Evolutionary conservation across 768 basidiomycete genomes (phyloP).

Genomic region (Lactarius akahatsu): DNA sequence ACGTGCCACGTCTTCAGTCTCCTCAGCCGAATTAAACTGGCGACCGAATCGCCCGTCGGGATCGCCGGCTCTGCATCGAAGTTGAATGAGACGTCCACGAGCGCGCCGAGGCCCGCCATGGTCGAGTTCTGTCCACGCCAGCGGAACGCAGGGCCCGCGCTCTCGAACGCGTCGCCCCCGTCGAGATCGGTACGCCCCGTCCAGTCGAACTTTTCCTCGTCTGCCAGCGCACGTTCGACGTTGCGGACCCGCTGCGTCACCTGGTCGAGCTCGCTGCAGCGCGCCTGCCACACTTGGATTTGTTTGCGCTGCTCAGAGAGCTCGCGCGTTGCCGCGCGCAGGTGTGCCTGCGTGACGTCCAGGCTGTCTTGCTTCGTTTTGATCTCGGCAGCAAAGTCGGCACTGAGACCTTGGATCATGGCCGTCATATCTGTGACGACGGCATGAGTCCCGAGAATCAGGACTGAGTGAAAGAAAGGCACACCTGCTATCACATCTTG

Average conservation of each 20-base stretch:
- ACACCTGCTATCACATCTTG: constrained; percentile 81
- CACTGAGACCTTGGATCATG: constrained; percentile 76
- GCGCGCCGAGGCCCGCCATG: constrained; percentile 61
- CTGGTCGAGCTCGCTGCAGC: constrained; percentile 78
- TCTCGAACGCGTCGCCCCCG: constrained; percentile 39
- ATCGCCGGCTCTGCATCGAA: constrained; percentile 74
- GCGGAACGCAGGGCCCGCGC: constrained; percentile 64
- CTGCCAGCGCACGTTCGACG: constrained; percentile 71
- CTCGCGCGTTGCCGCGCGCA: constrained; percentile 86
- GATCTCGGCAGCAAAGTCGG: constrained; percentile 82
- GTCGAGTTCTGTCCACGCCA: constrained; percentile 67
- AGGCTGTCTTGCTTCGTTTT: constrained; percentile 83
- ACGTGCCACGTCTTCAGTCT: constrained; percentile 82
- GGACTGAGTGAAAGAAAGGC: constrained; percentile 19
- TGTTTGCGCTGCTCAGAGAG: constrained; percentile 89
- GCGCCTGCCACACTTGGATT: constrained; percentile 70
- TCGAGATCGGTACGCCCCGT: constrained; percentile 65
- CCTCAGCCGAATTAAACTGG: constrained; percentile 66
- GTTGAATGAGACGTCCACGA: constrained; percentile 60
- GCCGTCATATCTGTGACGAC: constrained; percentile 66
- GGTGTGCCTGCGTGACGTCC: constrained; percentile 82
- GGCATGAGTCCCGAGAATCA: constrained; percentile 22
- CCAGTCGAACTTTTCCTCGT: constrained; percentile 87
- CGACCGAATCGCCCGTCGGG: constrained; percentile 56
- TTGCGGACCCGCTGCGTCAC: constrained; percentile 79